phyloP scores from a whole-genome alignment of 257 asterid genomes.

The Solanum rostratum region DNA sequence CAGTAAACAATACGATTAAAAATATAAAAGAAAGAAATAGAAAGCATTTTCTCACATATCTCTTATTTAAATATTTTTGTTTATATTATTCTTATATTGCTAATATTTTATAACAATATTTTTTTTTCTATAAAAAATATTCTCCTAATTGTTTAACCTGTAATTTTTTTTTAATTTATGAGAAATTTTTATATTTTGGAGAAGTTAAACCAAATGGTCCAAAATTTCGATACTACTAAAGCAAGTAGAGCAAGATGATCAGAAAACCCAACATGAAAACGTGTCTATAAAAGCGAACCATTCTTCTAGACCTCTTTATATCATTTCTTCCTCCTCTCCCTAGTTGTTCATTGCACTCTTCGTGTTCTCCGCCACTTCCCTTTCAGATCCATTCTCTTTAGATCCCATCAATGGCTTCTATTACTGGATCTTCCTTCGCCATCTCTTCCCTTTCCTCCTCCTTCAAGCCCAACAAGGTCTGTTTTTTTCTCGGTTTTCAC shows the following conservation, averaged over 20 bases:
- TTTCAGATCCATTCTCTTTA: slow-evolving; percentile 21
- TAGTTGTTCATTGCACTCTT: slow-evolving; percentile 22
- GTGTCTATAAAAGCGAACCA: not conserved
- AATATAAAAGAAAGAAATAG: too few species aligned
- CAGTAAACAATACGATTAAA: too few species aligned
- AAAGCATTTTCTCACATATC: too few species aligned
- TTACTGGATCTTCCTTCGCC: slow-evolving; percentile 41
- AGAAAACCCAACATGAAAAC: not conserved
- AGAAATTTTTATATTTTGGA: too few species aligned
- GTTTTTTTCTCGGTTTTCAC: not conserved
- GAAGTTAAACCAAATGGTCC: not conserved
- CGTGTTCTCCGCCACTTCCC: slow-evolving; percentile 52
- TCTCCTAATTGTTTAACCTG: too few species aligned
- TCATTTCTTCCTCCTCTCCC: not conserved
- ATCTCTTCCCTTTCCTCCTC: slow-evolving; percentile 34
- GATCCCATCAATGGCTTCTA: slow-evolving; percentile 48
- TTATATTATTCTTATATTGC: too few species aligned
- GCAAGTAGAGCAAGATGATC: not conserved
- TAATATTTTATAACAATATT: too few species aligned
- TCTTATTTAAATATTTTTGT: too few species aligned
- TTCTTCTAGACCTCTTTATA: not conserved
- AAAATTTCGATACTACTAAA: not conserved
- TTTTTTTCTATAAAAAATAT: too few species aligned
- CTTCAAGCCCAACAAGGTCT: slow-evolving; percentile 49
- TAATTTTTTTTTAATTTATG: too few species aligned